Evolutionary conservation across 805 yeast genomes (phyloP), one percentile per base, ranked within the genome.

Genomic region (Candida odintsovae): DNA sequence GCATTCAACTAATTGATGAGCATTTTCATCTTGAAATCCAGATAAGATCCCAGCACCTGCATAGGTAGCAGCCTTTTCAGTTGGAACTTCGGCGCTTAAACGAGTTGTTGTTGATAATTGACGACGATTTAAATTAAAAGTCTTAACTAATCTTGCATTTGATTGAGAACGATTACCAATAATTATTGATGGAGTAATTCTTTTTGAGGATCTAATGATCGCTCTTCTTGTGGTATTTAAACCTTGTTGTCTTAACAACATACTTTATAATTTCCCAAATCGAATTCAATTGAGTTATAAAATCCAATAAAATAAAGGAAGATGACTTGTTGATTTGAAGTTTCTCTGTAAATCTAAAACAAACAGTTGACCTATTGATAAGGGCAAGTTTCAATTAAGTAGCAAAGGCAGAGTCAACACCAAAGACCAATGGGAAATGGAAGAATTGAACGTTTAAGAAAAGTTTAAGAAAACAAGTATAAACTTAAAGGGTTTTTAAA

Each of bases 1-100:
- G 26, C 89, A 96, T 51, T 89, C 95, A 38, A 88, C 96, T 44
- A 89, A 71, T 50, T 78, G 70, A 46, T 78, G 80, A 40, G 80
- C 78, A 53, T 81, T 73, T 51, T 81, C 83, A 55, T 77, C 83
- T 21, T 69, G 70, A 64, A 80, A 79, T 7, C 74, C 70, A 37
- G 76, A 72, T 48, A 83, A 66, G 46, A 82, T 72, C 22, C 79
- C 78, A 26, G 81, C 83, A 42, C 88, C 89, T 26, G 80, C 83
- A 59, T 83, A 82, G 3, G 71, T 36, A 16, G 57, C 58, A 18
- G 64, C 62, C 35, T 47, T 47, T 16, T 51, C 49, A 16, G 52
- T 37, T 21, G 26, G 28, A 12, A 48, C 35, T 35, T 50, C 57
- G 23, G 53, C 56, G 41, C 53, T 47, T 13, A 49, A 12, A 13